Conservation (phyloP, 2,329 filamentous ascomycete species). For the Aspergillus thermomutatus region DNA sequence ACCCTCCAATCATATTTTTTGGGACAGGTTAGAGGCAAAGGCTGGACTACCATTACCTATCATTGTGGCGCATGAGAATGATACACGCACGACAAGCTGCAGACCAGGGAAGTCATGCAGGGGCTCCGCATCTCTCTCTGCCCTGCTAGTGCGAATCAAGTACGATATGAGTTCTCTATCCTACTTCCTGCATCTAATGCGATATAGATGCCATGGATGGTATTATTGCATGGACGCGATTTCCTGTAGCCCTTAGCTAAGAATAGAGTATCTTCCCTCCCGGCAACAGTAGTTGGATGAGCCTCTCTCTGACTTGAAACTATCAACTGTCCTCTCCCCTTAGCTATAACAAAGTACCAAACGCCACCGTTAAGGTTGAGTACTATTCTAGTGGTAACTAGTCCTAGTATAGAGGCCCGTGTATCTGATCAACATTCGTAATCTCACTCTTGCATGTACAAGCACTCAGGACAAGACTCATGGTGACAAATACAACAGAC, state of each 20-base stretch:
- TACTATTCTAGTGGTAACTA: not conserved
- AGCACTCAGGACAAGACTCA: not conserved
- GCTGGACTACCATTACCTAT: too few relatives aligned
- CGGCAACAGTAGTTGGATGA: not conserved
- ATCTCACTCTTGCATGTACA: not conserved
- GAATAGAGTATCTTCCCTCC: not conserved
- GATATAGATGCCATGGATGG: not conserved
- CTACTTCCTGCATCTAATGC: not conserved
- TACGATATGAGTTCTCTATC: not conserved
- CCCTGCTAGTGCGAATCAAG: not conserved
- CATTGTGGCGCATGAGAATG: too few relatives aligned
- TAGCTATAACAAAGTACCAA: not conserved
- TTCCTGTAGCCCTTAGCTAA: not conserved
- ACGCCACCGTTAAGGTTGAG: not conserved
- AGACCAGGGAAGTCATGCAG: not conserved
- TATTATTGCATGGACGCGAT: not conserved
- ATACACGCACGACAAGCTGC: not conserved
- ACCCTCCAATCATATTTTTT: too few relatives aligned
- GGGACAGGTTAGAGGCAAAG: too few relatives aligned
- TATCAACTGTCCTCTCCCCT: not conserved
- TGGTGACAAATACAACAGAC: not conserved
- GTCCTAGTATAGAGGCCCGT: not conserved
- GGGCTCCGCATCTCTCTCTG: not conserved
- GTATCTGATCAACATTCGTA: not conserved
- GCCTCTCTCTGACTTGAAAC: not conserved